These are phyloP conservation scores for Thymus quinquecostatus DNA, from an alignment of 257 asterid species.

Conservation along the genomic window DNA sequence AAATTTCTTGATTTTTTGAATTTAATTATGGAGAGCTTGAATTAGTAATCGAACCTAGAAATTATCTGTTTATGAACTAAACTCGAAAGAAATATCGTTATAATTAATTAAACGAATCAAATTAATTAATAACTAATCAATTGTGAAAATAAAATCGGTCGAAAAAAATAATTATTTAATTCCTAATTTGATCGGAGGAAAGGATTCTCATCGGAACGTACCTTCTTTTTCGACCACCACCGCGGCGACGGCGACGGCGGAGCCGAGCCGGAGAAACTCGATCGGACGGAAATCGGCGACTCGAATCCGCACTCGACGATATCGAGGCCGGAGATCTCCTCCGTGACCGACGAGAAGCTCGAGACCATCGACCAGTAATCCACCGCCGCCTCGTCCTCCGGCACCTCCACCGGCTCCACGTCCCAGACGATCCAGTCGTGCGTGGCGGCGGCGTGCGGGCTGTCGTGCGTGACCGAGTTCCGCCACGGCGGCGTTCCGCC, in stretches of 20 bases:
- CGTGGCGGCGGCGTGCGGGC: constrained; percentile 51
- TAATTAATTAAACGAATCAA: neutral
- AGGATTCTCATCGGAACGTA: constrained; percentile 30
- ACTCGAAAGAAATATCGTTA: neutral
- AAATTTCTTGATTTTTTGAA: neutral
- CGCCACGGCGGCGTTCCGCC: constrained; percentile 99
- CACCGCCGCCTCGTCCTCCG: constrained; percentile 63
- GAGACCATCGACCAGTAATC: constrained; percentile 79
- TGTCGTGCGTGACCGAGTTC: constrained; percentile 80
- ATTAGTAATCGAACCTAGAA: neutral
- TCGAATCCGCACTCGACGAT: constrained; percentile 42
- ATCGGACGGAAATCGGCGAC: constrained; percentile 67
- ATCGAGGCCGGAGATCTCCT: constrained; percentile 70
- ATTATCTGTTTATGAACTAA: neutral
- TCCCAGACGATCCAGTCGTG: constrained; percentile 80
- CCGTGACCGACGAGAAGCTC: constrained; percentile 78
- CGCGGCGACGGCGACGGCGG: constrained; percentile 52
- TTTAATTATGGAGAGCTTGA: neutral
- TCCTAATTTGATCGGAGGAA: constrained; percentile 24
- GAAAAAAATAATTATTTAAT: neutral
- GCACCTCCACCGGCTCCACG: constrained; percentile 68
- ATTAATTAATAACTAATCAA: neutral
- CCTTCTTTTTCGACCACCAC: constrained; percentile 63
- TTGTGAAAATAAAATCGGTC: neutral
- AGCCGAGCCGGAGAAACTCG: constrained; percentile 47